Base-by-base conservation (phyloP, 1,139 yeast species). In the Suhomyces kunorum region DNA sequence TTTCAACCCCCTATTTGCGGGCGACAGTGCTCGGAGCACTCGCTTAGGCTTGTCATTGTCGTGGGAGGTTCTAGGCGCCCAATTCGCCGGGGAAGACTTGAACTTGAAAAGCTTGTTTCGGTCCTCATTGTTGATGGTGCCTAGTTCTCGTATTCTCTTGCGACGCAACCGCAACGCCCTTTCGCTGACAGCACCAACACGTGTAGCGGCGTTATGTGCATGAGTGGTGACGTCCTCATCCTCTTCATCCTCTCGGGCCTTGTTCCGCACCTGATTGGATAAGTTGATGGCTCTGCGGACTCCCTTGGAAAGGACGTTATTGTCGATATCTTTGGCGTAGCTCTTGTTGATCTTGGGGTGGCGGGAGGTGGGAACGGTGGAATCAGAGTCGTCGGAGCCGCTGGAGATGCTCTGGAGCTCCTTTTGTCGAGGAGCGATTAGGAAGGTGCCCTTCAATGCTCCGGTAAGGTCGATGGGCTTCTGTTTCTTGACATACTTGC, bases 291-390 rank as follows among this genome's bases (percentile, higher is more conserved):
- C 54, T 35, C 43, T 34, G 29, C 50, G 41, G 30, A 45, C 45
- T 8, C 46, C 46, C 12, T 41, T 40, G 15, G 46, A 41, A n/a
- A 50, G 38, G 7, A 50, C 48, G 25, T 49, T 45, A 17, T 40
- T 39, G 12, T 50, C 48, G 9, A 50, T 28, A n/a, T 49, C 54
- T 28, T 46, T 42, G 14, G 38, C 43, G 31, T 43, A 50, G 19
- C 43, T 36, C 34, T 33, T 45, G 28, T 49, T 51, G 4, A 45
- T 29, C 36, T 45, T 49, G 33, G 39, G 39, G 11, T 46, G 40
- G 8, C 42, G 43, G 9, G 29, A 29, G 11, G 40, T 39, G 13
- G 47, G 44, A 6, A 44, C 31, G 15, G 14, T 26, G 16, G 38
- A 13, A 8, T 36, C 38, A 6, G 11, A 20, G n/a, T 20, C 32